Evolutionary conservation across 441 rosid genomes (phyloP), one percentile per base, ranked within the genome.

Genomic region (Populus hybrid): DNA sequence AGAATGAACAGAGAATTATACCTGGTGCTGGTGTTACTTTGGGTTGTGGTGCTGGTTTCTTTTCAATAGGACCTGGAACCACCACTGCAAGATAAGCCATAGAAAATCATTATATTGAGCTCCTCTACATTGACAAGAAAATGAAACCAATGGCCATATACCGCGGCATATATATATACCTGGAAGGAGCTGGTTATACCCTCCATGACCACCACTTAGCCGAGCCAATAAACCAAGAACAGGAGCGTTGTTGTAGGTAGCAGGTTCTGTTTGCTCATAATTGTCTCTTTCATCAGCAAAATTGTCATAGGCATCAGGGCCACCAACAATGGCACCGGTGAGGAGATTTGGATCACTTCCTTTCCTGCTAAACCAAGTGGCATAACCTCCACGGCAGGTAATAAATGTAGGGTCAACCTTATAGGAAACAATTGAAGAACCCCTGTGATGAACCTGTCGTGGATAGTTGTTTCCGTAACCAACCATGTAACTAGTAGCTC

Each of bases 401-500:
- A 96, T 89, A 70, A 92, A 94, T 2, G 84, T 20, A 24, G 91
- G 85, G 73, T 94, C 84, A 4, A 84, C 91, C 90, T 91, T 91
- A 42, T 80, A 32, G 64, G 98, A 94, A 78, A 92, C 97, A 40
- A 96, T 96, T 5, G 99, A 96, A n/a, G 99, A 90, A 46, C 82
- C 99, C 38, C 99, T 78, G 83, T 96, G 99, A 76, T 96, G 99
- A 75, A 93, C 98, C 79, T 91, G 93, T 78, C 89, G 86, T 0
- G 99, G 99, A 78, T 86, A 96, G 79, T 93, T 94, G 91, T 89
- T 92, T 63, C 99, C 98, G 71, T 94, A 96, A 0, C 99, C 99
- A 42, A 96, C 98, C 99, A 96, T 91, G 77, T 96, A 96, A 75
- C 99, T 96, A 0, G 98, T 94, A 11, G 97, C 99, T 83, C 99